Percentiles rank a stretch among this genome's conserved stretches.
Evolutionary conservation across 2,329 filamentous ascomycete genomes (phyloP).

Genomic region (Zymoseptoria brevis): DNA sequence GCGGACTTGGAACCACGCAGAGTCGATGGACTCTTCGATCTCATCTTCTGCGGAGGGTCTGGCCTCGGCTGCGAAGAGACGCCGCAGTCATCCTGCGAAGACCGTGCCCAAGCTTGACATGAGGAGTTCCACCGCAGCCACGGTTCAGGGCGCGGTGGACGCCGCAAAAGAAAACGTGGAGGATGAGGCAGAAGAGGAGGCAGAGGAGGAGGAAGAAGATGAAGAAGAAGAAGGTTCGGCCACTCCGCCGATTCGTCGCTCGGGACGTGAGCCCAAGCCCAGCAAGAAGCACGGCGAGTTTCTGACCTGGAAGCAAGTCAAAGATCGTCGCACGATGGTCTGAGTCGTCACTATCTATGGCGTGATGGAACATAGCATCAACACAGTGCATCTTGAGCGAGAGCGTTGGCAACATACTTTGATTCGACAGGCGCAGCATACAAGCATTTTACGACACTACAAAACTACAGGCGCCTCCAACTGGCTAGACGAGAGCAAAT

Average conservation of each 20-base stretch:
- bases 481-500: no score
- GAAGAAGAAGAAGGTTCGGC: not conserved
- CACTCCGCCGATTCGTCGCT: not conserved
- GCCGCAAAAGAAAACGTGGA: not conserved
- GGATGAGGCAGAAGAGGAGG: not conserved
- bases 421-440: no score
- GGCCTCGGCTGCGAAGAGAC: not conserved
- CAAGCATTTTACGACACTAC: no score
- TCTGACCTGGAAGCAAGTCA: not conserved
- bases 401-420: not conserved
- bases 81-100: not conserved
- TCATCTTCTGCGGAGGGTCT: slow-evolving; percentile 32
- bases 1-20: not conserved
- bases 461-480: no score
- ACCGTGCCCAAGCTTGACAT: not conserved
- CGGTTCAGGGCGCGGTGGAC: not conserved
- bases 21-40: not conserved
- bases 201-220: not conserved
- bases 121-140: not conserved
- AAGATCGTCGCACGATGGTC: not conserved
- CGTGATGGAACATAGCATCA: not conserved
- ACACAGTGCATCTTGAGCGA: not conserved
- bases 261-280: not conserved
- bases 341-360: not conserved
- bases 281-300: not conserved